Evolutionary conservation across 352 stramenopile genomes (phyloP), one percentile per base, ranked within the genome.

Genomic region (Thalassiosira livingstoniorum): DNA sequence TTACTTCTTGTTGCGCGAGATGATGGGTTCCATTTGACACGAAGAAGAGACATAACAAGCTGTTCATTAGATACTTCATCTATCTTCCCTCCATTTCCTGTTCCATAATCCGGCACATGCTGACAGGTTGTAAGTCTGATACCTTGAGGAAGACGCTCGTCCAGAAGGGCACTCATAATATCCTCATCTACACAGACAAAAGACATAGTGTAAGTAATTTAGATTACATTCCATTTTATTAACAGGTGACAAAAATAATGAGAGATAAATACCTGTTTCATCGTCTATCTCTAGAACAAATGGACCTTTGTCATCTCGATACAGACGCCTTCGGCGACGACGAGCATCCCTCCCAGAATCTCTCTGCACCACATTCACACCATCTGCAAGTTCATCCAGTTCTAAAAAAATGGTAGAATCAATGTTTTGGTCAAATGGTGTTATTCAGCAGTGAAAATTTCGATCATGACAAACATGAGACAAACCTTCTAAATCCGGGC

Each of bases 241-340:
- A 51, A 18, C 7, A 51, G 42, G 18, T 18, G 42, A 18, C 18
- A 18, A 18, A 51, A 7, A 7, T 51, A 18, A 18, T 18, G 18
- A 18, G 18, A 18, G 27, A 13, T 37, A 43, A 68, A 91, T 82
- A 72, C 92, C 89, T 11, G 91, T 95, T 83, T 95, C 91, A 72
- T 95, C 91, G 68, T 94, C 90, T 77, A 95, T 92, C 74, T 94
- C 89, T 11, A 95, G 81, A 0, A 95, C 85, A 75, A 94, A 94
- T 34, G 87, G 82, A 32, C 79, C 72, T 74, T 95, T 94, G 55
- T 95, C 91, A 74, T 95, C 91, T n/a, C 86, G 75, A 78, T 95
- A 95, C 60, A 94, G 70, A 34, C 90, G 67, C 18, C 88, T 78
- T 66, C 87, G 68, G 10, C 87, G 63, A 35, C 87, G 75, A 31